Evolutionary conservation across 352 stramenopile species (phyloP), one percentile per base, ranked within the genome.

Genomic region (Stephanocyclus meneghinianus): DNA sequence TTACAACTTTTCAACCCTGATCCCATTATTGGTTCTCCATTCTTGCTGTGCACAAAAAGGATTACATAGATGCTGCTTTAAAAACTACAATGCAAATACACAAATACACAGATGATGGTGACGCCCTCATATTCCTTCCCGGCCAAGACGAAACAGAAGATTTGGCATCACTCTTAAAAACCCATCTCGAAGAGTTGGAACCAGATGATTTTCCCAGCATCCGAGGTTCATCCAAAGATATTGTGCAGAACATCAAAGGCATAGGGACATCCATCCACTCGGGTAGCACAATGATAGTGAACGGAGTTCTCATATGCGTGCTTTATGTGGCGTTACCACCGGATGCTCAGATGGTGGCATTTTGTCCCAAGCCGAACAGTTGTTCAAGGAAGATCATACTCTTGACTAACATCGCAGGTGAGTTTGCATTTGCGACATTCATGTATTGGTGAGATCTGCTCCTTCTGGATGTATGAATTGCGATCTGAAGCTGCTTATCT

Each of bases 331-430:
- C 86, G 16, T 69, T 93, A 21, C 88, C 88, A 56, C 82, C 88
- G 1, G 84, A 91, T 72, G 76, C 75, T 16, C 88, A 93, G 78
- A 85, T 92, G 76, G 55, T 89, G 53, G 86, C 84, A 0, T 93
- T 92, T 84, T 53, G 79, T 32, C 76, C 84, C 8, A 91, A 91
- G 73, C 89, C 87, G 50, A 53, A 80, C 1, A 84, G 86, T n/a
- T 91, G 84, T 66, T 70, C 47, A 21, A 75, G 96, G 66, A 99
- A 99, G 82, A 98, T 97, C 64, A 98, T 99, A 75, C 94, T 98
- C 60, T 96, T 95, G n/a, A 99, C 97, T 11, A 99, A 99, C 84
- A 99, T 99, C 82, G 97, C 97, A 11, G 96, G 98, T 88, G 98
- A 95, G 13, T 63, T 45, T 55, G 18, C 97, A 5, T 99, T 99